Base-by-base conservation (phyloP, 805 yeast species). In the Kluyveromyces dobzhanskii region DNA sequence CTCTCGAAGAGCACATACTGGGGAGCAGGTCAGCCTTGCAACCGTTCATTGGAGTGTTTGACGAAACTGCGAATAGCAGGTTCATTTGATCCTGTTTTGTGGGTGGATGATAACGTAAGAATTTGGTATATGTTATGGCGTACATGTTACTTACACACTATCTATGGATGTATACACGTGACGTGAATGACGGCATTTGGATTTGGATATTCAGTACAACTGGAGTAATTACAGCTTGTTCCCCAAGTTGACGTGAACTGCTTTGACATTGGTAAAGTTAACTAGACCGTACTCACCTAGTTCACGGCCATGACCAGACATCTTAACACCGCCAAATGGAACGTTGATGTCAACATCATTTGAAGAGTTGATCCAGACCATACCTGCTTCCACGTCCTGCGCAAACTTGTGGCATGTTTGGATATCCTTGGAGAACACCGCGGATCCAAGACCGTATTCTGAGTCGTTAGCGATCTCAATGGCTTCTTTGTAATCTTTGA, bases 301-400 rank as follows among this genome's bases (percentile, higher is more conserved):
- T 57, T 79, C 85, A 57, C 84, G 69, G 35, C 84, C 83, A 41
- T 75, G 65, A 49, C 85, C 85, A 54, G 75, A 67, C 70, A 70
- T 65, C 57, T 79, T 79, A 28, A 76, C 77, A 54, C 85, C 85
- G 35, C 85, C 85, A 46, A 79, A 79, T 39, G 85, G 85, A 44
- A 73, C 64, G 55, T 71, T 71, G 38, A 68, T 61, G 48, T 75
- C 76, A 9, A 71, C 67, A 43, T 73, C 78, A 51, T 76, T 76
- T 46, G 75, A 73, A 1, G 77, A 67, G 57, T 76, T 76, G 50
- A 76, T 67, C 76, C 77, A 76, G 32, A 75, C 70, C 66, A 70
- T 70, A 41, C 73, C 74, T 3, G 70, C 58, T 49, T 67, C 67
- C 30, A 69, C 50, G 17, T 61, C 62, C n/a, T 56, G 51, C 3